Conservation (phyloP, 2,329 filamentous ascomycete species). For the Blastomyces silverae region DNA sequence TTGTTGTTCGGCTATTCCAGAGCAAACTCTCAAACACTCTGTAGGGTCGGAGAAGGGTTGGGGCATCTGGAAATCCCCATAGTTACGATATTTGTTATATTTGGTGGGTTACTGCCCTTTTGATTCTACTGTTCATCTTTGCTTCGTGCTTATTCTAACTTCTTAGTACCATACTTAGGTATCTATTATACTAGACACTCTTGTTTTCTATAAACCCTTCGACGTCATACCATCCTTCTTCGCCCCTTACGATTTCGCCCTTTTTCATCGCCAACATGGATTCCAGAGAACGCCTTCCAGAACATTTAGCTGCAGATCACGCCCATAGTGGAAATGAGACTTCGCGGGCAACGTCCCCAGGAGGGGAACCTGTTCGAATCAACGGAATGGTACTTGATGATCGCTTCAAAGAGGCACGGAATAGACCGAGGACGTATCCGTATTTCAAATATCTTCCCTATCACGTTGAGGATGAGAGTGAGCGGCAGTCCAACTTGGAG, state of each 20-base stretch:
- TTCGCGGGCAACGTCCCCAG: constrained; percentile 81
- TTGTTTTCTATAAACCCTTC: background rate
- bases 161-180: background rate
- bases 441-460: constrained; percentile 92
- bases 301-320: constrained; percentile 23
- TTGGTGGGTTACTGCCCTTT: background rate
- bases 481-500: constrained; percentile 70
- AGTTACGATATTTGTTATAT: background rate
- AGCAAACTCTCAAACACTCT: background rate
- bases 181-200: background rate
- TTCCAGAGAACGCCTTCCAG: constrained; percentile 21
- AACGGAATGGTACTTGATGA: constrained; percentile 47
- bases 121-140: background rate
- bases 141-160: background rate
- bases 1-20: background rate
- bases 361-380: constrained; percentile 45
- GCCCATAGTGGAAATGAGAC: constrained; percentile 44
- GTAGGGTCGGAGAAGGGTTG: background rate
- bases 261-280: constrained; percentile 10
- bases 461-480: constrained; percentile 68
- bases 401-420: constrained; percentile 58
- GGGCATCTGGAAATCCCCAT: background rate
- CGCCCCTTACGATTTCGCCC: background rate
- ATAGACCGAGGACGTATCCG: constrained; percentile 76
- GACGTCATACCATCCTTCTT: constrained; percentile 6